Percentiles rank a stretch among this genome's conserved stretches.
Conservation (phyloP, 2,329 filamentous ascomycete species). For the Geosmithia putterillii region DNA sequence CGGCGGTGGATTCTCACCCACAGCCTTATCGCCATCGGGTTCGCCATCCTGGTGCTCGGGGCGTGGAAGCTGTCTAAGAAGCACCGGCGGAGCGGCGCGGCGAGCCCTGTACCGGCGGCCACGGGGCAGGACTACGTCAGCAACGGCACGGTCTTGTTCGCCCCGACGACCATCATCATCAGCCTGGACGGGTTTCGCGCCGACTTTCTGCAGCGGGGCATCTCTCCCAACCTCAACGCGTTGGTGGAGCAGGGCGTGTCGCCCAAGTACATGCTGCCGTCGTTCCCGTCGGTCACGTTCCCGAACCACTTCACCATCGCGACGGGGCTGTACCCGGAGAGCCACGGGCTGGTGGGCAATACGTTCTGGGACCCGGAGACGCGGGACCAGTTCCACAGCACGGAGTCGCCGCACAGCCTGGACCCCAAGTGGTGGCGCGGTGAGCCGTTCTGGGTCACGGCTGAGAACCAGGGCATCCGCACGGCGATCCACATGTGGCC, state of each 20-base stretch:
- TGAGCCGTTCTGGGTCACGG: constrained; percentile 88
- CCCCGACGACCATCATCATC: constrained; percentile 83
- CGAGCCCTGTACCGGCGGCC: constrained; percentile 5
- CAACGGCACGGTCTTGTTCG: constrained; percentile 85
- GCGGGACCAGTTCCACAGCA: constrained; percentile 77
- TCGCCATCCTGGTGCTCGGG: constrained; percentile 41
- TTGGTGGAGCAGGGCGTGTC: constrained; percentile 78
- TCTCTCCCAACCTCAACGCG: constrained; percentile 71
- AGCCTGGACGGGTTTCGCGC: constrained; percentile 93
- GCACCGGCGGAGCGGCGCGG: constrained; percentile 18
- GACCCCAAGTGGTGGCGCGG: constrained; percentile 87
- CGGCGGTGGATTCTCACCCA: constrained; percentile 42
- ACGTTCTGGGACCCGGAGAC: constrained; percentile 81
- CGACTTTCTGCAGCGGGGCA: constrained; percentile 72
- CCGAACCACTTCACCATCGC: constrained; percentile 92
- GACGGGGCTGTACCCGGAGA: constrained; percentile 85
- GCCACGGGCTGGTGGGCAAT: constrained; percentile 87
- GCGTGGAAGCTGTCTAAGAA: constrained; percentile 46
- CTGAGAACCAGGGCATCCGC: constrained; percentile 67
- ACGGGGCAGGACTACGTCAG: constrained; percentile 29
- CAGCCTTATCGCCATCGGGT: constrained; percentile 35
- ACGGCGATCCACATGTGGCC: constrained; percentile 98
- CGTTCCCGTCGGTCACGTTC: constrained; percentile 93
- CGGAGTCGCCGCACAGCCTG: constrained; percentile 61
- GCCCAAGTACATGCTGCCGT: constrained; percentile 83